Base-by-base conservation (phyloP, 176 grass and related monocot species). In the Bolboschoenus planiculmis region DNA sequence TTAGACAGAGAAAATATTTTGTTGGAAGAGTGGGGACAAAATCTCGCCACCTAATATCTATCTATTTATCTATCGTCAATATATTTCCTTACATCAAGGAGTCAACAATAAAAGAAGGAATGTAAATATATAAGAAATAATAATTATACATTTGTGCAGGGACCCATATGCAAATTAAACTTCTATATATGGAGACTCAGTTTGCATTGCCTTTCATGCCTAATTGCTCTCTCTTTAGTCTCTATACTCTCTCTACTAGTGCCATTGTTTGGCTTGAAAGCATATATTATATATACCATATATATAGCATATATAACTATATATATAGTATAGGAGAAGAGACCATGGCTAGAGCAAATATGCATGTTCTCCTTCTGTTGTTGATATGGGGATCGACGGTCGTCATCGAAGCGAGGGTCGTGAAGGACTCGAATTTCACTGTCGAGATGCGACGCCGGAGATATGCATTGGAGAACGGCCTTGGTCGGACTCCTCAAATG, bases 401-500 rank as follows among this genome's bases (percentile, higher is more conserved):
- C 9, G 75, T 18, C 14, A 5, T 15, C 9, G 91, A 63, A 15
- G 60, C 56, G n/a, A 71, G 62, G 42, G 14, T 54, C 40, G 48
- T 43, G 42, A 44, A 6, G 15, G 81, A 66, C 3, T 75, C 54
- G 37, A 92, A 89, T 84, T 80, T 43, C 79, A 88, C 89, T 27
- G 84, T 60, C 15, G 86, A 43, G 81, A 81, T 81, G 53, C 82
- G 82, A 62, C 83, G 27, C 14, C 81, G 88, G 50, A 81, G 92
- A 53, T 57, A 53, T 34, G 65, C 67, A 8, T 40, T 79, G 14
- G 87, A 87, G 79, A 94, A 97, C 90, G 88, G 95, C 64, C 90
- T 91, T 53, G 95, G 86, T 61, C 53, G 56, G 7, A 91, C 92
- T 88, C 95, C 95, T 81, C 95, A 91, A 78, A 98, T 98, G 95